Percentiles rank a stretch among this genome's conserved stretches.
phyloP scores from a whole-genome alignment of 768 basidiomycete genomes.

The Leccinum sublutescens region DNA sequence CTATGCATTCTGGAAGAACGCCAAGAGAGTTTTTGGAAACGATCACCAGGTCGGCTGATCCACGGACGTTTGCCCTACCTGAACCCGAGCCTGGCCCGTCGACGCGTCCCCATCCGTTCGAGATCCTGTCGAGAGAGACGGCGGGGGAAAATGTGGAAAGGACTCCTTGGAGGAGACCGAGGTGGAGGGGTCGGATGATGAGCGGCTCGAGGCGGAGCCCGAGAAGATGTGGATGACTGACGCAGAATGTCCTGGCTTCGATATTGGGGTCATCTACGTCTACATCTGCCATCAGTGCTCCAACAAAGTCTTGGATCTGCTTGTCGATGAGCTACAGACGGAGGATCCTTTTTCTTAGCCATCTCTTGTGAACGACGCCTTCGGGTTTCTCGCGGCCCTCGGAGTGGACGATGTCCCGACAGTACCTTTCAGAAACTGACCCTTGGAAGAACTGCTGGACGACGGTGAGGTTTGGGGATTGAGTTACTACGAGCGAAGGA shows the following conservation, averaged over 20 bases:
- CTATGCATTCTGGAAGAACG: constrained; percentile 53
- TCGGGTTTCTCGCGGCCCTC: constrained; percentile 38
- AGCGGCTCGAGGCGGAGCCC: not conserved
- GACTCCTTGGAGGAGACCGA: constrained; percentile 1
- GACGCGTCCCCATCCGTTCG: constrained; percentile 19
- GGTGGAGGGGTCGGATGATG: constrained; percentile 11
- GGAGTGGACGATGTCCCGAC: constrained; percentile 37
- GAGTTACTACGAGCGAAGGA: constrained; percentile 47
- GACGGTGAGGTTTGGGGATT: constrained; percentile 50
- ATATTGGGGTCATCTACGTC: no score
- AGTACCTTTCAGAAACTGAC: constrained; percentile 37
- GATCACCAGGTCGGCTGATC: not conserved
- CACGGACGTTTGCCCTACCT: not conserved
- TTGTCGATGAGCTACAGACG: not conserved
- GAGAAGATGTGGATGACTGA: constrained; percentile 35
- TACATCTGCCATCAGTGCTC: not conserved
- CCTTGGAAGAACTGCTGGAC: constrained; percentile 37
- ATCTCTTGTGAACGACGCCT: constrained; percentile 26
- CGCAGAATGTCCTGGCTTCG: no score
- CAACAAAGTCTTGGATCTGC: not conserved
- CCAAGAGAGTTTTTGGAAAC: constrained; percentile 43
- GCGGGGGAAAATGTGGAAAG: not conserved
- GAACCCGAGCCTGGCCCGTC: constrained; percentile 6
- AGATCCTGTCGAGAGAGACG: constrained; percentile 4
- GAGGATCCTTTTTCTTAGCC: not conserved